Evolutionary conservation across 2,329 filamentous ascomycete genomes (phyloP), one percentile per base, ranked within the genome.

Genomic region (Penicillium polonicum): DNA sequence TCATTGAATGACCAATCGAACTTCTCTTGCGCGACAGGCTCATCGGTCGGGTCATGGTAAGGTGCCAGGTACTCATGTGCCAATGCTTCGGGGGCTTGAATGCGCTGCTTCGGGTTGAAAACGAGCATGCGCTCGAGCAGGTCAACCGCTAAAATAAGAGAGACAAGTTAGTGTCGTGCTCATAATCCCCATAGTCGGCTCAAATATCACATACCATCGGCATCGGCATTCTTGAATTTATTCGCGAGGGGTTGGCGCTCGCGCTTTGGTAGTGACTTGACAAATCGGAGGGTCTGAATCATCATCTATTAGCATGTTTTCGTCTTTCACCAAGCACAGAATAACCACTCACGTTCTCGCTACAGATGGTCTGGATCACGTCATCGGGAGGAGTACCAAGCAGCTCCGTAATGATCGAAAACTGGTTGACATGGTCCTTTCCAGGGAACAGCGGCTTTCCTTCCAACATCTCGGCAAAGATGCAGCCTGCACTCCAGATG

Each of bases 1-100:
- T 99, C 94, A 76, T 97, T 97, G 80, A 99, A 99, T 53, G 92
- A 97, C 94, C 94, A 99, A 75, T 99, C 94, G 70, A 99, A 99
- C 80, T 96, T 97, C 81, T 97, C 92, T 60, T 96, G 91, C 23
- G 94, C 91, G 17, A 92, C 88, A 1, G 94, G 94, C 81, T 99
- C 94, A 71, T 99, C 94, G 44, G 90, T 94, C 9, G 94, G 92
- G 73, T 99, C 94, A 78, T 99, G 94, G 80, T 99, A 99, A 8
- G 93, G 93, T 10, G 91, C 85, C 48, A 99, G 89, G 76, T 99
- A 99, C 66, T 93, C 90, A 77, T 99, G 92, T 48, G 88, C 87
- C 52, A 99, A 85, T 27, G 90, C 93, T 62, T 95, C 86, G 55
- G 87, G 85, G 12, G 94, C 94, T 62, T 90, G 91, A 72, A 97